phyloP scores from a whole-genome alignment of 306 rosid species.

The Rosa chinensis region DNA sequence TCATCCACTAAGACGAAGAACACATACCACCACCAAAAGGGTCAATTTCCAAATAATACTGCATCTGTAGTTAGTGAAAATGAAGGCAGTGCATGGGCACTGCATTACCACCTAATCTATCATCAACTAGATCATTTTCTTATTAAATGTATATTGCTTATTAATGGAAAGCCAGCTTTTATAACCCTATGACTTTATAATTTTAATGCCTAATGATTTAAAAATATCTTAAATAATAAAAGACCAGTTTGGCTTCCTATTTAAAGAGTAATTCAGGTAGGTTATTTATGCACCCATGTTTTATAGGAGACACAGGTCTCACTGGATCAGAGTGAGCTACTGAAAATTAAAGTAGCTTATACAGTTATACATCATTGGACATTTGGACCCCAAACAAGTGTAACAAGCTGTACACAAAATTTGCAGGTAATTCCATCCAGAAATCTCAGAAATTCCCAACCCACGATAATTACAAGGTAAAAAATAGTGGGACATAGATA shows the following conservation, averaged over 20 bases:
- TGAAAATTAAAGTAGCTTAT: slow-evolving; percentile 13
- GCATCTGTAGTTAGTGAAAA: slow-evolving; percentile 93
- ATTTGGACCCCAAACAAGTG: slow-evolving; percentile 11
- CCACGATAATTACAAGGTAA: slow-evolving; percentile 16
- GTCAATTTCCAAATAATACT: slow-evolving; percentile 97
- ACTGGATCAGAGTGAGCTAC: slow-evolving; percentile 4
- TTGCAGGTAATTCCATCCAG: slow-evolving; percentile 40
- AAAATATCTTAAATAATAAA: slow-evolving; percentile 20
- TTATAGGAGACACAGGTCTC: slow-evolving; percentile 25
- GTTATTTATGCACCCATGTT: slow-evolving; percentile 23
- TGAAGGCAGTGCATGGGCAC: slow-evolving; percentile 91
- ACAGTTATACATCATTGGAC: slow-evolving; percentile 22
- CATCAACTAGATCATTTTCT: slow-evolving; percentile 63
- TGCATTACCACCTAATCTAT: slow-evolving; percentile 74
- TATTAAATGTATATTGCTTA: slow-evolving; percentile 40
- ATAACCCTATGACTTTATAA: slow-evolving; percentile 35
- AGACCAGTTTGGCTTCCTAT: slow-evolving; percentile 17
- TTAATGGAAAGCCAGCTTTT: slow-evolving; percentile 45
- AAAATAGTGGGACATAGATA: background rate
- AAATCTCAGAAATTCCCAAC: slow-evolving; percentile 25
- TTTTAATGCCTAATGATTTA: slow-evolving; percentile 29
- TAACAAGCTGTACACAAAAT: slow-evolving; percentile 34
- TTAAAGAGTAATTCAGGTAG: slow-evolving; percentile 22
- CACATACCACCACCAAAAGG: slow-evolving; percentile 99
- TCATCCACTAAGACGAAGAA: slow-evolving; percentile 99